A percentile compares a stretch with the other conserved stretches of the same genome.
Evolutionary conservation across 306 rosid genomes (phyloP).

Genomic region (Lithocarpus polystachyus): DNA sequence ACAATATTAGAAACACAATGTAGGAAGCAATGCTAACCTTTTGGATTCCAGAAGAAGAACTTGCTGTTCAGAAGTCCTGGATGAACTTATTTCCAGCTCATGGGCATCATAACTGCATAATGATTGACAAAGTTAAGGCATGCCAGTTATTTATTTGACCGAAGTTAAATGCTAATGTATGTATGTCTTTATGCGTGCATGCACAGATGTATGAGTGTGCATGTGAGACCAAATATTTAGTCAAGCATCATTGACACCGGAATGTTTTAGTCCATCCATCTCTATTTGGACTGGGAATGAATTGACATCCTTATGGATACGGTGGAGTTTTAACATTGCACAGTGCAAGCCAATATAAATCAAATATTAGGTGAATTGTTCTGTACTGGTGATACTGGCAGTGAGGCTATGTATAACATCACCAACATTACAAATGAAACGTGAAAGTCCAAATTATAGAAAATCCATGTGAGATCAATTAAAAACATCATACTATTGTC

Average conservation of each 20-base stretch:
- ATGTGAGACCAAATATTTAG: neutral
- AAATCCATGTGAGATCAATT: too few relatives aligned
- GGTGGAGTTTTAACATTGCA: neutral
- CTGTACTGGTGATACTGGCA: neutral
- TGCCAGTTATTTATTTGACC: neutral
- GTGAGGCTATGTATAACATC: neutral
- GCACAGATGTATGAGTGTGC: neutral
- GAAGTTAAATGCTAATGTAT: neutral
- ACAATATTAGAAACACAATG: neutral
- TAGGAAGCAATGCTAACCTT: slow-evolving; percentile 49
- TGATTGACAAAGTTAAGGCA: neutral
- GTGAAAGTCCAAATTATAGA: too few relatives aligned
- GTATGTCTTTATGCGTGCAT: neutral
- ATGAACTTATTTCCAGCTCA: slow-evolving; percentile 53
- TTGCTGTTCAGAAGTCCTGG: slow-evolving; percentile 61
- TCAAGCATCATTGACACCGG: neutral
- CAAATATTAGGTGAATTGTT: neutral
- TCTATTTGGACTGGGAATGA: neutral
- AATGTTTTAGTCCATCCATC: neutral
- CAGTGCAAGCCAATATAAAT: neutral
- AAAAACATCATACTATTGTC: too few relatives aligned
- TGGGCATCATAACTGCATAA: slow-evolving; percentile 60
- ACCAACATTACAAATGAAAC: too few relatives aligned
- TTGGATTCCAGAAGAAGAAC: slow-evolving; percentile 79
- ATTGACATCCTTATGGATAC: neutral